Evolutionary conservation across 2,329 filamentous ascomycete genomes (phyloP).

Genomic region (Ophiostoma sp.): DNA sequence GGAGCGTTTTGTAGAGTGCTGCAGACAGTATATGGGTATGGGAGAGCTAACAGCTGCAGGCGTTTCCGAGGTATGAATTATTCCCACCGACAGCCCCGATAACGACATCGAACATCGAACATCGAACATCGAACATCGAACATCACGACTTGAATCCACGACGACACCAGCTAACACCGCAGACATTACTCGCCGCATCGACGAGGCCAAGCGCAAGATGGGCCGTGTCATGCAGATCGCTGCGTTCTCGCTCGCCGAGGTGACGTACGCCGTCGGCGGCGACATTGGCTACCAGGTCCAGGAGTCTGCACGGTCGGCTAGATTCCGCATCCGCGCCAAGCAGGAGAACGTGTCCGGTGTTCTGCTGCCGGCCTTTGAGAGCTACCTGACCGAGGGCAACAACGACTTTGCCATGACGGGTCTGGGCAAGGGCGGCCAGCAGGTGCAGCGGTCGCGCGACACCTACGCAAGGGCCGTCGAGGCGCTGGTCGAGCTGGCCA

Average conservation of each 20-base stretch:
- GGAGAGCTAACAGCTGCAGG: constrained; percentile 42
- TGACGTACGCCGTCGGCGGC: constrained; percentile 92
- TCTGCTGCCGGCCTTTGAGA: constrained; percentile 87
- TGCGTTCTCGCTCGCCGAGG: constrained; percentile 93
- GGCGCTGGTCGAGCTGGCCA: constrained; percentile 89
- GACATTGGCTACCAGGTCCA: constrained; percentile 97
- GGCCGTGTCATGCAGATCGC: constrained; percentile 98
- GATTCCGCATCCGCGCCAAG: constrained; percentile 88
- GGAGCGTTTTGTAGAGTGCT: neutral
- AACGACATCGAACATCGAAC: neutral
- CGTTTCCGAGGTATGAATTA: constrained; percentile 72
- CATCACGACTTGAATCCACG: neutral
- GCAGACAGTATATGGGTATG: constrained; percentile 4
- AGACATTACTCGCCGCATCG: constrained; percentile 96
- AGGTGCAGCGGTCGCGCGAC: constrained; percentile 90
- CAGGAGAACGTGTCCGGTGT: constrained; percentile 99
- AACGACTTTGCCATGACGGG: constrained; percentile 96
- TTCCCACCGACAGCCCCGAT: neutral
- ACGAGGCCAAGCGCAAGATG: constrained; percentile 99
- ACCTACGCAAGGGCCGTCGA: constrained; percentile 95
- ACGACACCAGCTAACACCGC: constrained; percentile 21
- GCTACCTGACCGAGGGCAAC: constrained; percentile 78
- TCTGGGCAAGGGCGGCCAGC: constrained; percentile 92
- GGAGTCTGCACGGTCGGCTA: constrained; percentile 86
- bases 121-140: neutral